These are phyloP conservation scores for Emergomyces orientalis DNA, from an alignment of 2,329 filamentous ascomycete species.

Conservation along the genomic window DNA sequence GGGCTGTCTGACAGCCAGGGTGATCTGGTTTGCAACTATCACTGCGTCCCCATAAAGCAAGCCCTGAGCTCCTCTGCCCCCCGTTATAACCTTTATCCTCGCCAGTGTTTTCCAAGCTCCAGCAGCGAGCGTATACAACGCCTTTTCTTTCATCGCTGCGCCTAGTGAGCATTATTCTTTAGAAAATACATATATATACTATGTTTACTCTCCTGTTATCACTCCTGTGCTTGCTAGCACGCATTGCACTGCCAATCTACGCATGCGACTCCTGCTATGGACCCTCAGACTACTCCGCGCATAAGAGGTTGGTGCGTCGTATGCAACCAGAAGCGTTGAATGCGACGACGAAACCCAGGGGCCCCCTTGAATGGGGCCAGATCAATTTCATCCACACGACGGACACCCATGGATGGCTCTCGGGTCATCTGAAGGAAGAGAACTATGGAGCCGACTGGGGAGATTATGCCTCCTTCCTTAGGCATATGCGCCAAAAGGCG, in stretches of 20 bases:
- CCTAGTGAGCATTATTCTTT: neutral
- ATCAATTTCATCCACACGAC: slow-evolving; percentile 55
- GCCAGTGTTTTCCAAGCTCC: too few relatives aligned
- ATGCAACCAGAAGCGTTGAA: slow-evolving; percentile 19
- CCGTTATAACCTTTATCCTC: too few relatives aligned
- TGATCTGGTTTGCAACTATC: too few relatives aligned
- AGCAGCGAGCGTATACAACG: too few relatives aligned
- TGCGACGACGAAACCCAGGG: slow-evolving; percentile 16
- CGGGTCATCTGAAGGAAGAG: slow-evolving; percentile 51
- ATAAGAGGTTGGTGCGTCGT: slow-evolving; percentile 18
- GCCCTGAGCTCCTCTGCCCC: too few relatives aligned
- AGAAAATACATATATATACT: neutral
- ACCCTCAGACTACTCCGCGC: slow-evolving; percentile 11
- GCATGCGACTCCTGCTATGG: slow-evolving; percentile 19
- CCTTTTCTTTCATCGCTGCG: neutral
- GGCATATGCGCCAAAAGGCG: slow-evolving; percentile 52
- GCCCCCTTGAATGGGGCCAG: slow-evolving; percentile 45
- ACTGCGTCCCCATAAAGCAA: too few relatives aligned
- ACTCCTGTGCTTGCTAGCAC: slow-evolving; percentile 7
- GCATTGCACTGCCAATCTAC: slow-evolving; percentile 1
- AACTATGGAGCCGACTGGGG: slow-evolving; percentile 60
- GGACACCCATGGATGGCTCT: slow-evolving; percentile 54
- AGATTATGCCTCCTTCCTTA: slow-evolving; percentile 53
- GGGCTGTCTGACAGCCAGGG: too few relatives aligned
- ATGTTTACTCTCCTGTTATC: neutral